Evolutionary conservation across 2,329 filamentous ascomycete species (phyloP), one percentile per base, ranked within the genome.

Genomic region (Nemania sp.): DNA sequence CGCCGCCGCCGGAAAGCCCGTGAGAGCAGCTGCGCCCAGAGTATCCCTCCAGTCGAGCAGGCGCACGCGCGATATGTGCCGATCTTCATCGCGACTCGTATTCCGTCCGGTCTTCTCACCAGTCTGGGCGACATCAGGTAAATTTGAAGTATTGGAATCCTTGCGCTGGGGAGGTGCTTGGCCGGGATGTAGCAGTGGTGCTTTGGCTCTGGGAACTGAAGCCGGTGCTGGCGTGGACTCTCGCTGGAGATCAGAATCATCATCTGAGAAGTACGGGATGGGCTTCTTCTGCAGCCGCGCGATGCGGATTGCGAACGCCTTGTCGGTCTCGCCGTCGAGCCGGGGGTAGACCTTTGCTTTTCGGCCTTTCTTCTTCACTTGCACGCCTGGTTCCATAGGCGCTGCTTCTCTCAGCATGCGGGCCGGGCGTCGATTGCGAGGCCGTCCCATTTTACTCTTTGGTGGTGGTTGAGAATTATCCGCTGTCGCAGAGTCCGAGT

Each of bases 1-100:
- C 1, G 85, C 87, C 1, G 75, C 70, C 0, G 77, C 70, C 1
- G 88, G 75, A 71, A 91, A 92, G 0, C 89, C 90, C 2, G 82
- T 82, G 44, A 95, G 73, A 0, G 89, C 81, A 2, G 93, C 93
- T 1, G 91, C 79, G 0, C 89, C 89, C 23, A 97, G 73, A 1
- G 97, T 81, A 61, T 96, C 90, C 61, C 85, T 88, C 93, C 93
- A 97, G 72, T 95, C 89, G 19, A 89, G 81, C 11, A 84, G 12
- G 70, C 77, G 67, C 69, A 77, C 43, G 2, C 37, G 43, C 15
- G 33, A 24, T 5, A 49, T 23, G 8, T 12, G 22, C 37, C 11
- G 26, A 34, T 14, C 15, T 15, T 5, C 44, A 47, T 3, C 4
- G 42, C n/a, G 14, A 48, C 48, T 43, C 28, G n/a, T n/a, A n/a